Evolutionary conservation across 1,139 yeast genomes (phyloP).

Genomic region (Sugiyamaella neomexicana): DNA sequence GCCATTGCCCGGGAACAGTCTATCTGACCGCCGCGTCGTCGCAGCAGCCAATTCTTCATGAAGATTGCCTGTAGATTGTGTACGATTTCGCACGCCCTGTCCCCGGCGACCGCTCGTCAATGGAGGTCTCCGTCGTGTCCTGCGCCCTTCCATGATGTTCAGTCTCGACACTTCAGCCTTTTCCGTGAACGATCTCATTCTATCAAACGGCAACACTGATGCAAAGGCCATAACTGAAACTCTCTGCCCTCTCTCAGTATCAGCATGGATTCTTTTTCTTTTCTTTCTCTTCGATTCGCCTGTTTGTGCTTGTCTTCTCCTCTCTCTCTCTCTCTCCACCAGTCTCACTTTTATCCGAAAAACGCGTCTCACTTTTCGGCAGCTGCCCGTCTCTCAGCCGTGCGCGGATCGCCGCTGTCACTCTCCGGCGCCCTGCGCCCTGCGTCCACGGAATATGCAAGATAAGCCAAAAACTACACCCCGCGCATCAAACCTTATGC

Average conservation of each 20-base stretch:
- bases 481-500: neutral
- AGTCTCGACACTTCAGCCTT: slow-evolving; percentile 2
- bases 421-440: too few relatives aligned
- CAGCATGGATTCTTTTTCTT: neutral
- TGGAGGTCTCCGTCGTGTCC: slow-evolving; percentile 3
- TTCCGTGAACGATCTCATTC: slow-evolving; percentile 4
- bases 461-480: neutral
- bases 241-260: neutral
- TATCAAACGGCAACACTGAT: slow-evolving; percentile 4
- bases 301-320: neutral
- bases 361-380: slow-evolving; percentile 1
- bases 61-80: too few relatives aligned
- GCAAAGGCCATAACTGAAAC: slow-evolving; percentile 12
- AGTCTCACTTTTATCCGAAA: neutral
- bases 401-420: neutral
- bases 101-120: neutral
- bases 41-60: neutral
- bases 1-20: neutral
- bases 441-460: neutral
- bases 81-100: too few relatives aligned
- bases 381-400: neutral
- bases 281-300: too few relatives aligned
- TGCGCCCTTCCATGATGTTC: slow-evolving; percentile 1
- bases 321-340: neutral
- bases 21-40: neutral